Conservation (phyloP, 495 filamentous ascomycete genomes). For the Xylaria longipes region DNA sequence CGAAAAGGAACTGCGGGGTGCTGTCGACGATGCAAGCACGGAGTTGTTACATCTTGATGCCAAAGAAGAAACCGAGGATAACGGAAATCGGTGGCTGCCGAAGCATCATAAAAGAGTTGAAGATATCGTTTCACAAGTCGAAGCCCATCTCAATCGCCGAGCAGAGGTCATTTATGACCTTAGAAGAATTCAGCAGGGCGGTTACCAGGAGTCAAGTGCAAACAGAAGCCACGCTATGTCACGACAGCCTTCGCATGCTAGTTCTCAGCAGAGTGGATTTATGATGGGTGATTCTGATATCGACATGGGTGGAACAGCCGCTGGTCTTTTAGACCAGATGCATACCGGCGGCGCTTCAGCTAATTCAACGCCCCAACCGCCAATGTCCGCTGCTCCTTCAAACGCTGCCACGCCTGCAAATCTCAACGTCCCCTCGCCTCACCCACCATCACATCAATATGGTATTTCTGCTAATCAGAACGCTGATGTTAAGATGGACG, state of each 20-base stretch:
- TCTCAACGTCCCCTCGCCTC: slow-evolving; percentile 45
- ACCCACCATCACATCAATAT: slow-evolving; percentile 30
- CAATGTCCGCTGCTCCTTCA: slow-evolving; percentile 50
- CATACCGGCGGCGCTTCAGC: slow-evolving; percentile 61
- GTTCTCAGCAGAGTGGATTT: slow-evolving; percentile 57
- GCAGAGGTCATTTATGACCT: slow-evolving; percentile 66
- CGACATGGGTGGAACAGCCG: slow-evolving; percentile 68
- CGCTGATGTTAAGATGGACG: slow-evolving; percentile 47
- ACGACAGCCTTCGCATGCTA: slow-evolving; percentile 54
- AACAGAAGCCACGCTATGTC: slow-evolving; percentile 44
- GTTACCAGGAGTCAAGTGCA: slow-evolving; percentile 61
- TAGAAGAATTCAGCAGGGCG: slow-evolving; percentile 70
- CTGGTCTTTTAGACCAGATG: slow-evolving; percentile 69
- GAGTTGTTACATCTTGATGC: slow-evolving; percentile 72
- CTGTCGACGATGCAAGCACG: slow-evolving; percentile 60
- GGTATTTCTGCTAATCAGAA: slow-evolving; percentile 38
- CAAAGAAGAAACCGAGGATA: slow-evolving; percentile 61
- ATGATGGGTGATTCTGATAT: slow-evolving; percentile 65
- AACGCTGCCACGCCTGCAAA: slow-evolving; percentile 55
- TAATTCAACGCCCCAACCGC: slow-evolving; percentile 55
- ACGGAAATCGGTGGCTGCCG: slow-evolving; percentile 44
- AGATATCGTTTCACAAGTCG: slow-evolving; percentile 64
- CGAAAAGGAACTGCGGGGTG: slow-evolving; percentile 66
- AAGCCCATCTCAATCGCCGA: slow-evolving; percentile 60
- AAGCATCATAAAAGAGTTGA: slow-evolving; percentile 63